Evolutionary conservation across 148 eudicot genomes (phyloP).

Genomic region (Rhododendron kiyosumense): DNA sequence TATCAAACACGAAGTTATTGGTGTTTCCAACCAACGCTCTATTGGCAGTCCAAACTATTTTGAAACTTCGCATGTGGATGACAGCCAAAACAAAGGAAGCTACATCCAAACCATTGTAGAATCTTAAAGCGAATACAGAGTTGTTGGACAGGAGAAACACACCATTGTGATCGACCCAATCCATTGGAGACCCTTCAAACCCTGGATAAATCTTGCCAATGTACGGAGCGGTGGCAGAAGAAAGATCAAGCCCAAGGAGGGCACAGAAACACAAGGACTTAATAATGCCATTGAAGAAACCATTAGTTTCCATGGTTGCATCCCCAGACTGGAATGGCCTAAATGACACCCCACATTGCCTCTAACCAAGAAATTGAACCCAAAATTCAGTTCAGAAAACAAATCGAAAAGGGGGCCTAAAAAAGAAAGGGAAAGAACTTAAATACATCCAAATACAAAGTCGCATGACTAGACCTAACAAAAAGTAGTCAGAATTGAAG

Average conservation of each 20-base stretch:
- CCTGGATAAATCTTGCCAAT: constrained; percentile 19
- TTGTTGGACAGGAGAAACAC: constrained; percentile 24
- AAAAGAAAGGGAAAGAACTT: neutral
- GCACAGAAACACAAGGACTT: constrained; percentile 8
- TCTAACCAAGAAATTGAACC: neutral
- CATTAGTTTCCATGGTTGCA: constrained; percentile 2
- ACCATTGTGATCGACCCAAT: constrained; percentile 15
- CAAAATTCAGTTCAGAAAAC: neutral
- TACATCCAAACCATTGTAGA: constrained; percentile 19
- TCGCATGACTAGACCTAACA: neutral
- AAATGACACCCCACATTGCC: neutral
- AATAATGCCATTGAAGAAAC: neutral
- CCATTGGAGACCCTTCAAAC: constrained; percentile 18
- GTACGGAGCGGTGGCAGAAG: constrained; percentile 5
- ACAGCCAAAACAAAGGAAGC: constrained; percentile 14
- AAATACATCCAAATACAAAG: neutral
- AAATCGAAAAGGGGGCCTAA: neutral
- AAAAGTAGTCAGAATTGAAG: neutral
- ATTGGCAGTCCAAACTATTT: constrained; percentile 27
- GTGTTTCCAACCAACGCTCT: constrained; percentile 11
- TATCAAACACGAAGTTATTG: constrained; percentile 25
- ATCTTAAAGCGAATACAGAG: constrained; percentile 20
- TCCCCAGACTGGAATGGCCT: neutral
- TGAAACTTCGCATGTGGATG: constrained; percentile 15
- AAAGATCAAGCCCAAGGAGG: constrained; percentile 4